phyloP scores from a whole-genome alignment of 1,284 basidiomycete species.

The Apiotrichum brassicae region DNA sequence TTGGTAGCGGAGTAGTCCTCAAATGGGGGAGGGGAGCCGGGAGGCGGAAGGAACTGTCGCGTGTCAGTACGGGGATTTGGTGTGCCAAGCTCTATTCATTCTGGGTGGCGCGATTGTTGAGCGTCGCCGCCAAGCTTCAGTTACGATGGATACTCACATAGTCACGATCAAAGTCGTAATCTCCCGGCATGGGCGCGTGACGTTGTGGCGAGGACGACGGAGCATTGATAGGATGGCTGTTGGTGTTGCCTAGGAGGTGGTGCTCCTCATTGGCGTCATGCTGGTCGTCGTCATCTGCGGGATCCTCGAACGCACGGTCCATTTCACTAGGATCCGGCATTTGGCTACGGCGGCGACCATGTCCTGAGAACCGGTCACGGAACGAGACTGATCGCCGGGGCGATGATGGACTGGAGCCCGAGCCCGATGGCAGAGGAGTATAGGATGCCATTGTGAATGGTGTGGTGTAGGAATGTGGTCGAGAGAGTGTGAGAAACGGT shows the following conservation, averaged over 20 bases:
- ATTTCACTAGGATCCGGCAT: conserved; percentile 44
- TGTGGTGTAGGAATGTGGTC: background rate
- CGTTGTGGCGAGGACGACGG: background rate
- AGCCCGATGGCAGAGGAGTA: conserved; percentile 18
- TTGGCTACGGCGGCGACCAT: conserved; percentile 12
- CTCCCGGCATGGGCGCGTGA: conserved; percentile 39
- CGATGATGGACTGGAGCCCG: conserved; percentile 17
- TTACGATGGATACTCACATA: conserved; percentile 51
- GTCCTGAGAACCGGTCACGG: conserved; percentile 12
- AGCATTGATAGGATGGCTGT: background rate
- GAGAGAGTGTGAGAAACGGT: background rate
- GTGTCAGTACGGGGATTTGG: background rate
- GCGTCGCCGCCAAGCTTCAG: background rate
- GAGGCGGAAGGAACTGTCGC: conserved; percentile 53
- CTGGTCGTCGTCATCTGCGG: conserved; percentile 27
- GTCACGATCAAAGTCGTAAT: conserved; percentile 78
- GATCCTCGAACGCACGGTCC: conserved; percentile 45
- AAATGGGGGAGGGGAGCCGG: conserved; percentile 71
- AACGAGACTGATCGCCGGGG: conserved; percentile 32
- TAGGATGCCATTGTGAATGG: conserved; percentile 29
- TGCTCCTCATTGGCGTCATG: conserved; percentile 24
- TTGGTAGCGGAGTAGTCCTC: conserved; percentile 55
- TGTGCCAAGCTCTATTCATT: too few species aligned
- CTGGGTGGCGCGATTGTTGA: too few species aligned
- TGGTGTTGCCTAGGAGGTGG: conserved; percentile 3